These are phyloP conservation scores for Casuarina cunninghamiana DNA, from an alignment of 306 rosid species.

Conservation along the genomic window DNA sequence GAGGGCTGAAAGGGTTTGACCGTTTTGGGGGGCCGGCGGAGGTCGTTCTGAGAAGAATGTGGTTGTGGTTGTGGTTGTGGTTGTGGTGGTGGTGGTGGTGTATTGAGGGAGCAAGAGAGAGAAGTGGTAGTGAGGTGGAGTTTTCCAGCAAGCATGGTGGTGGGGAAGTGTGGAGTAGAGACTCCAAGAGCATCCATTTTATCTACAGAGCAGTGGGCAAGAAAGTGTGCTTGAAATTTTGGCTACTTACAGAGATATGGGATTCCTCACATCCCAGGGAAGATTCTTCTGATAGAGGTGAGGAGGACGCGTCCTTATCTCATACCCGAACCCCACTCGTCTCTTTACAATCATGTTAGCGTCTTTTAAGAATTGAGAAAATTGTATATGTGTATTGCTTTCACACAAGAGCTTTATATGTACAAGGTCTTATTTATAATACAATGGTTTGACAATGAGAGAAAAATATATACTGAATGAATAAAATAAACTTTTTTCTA, in stretches of 20 bases:
- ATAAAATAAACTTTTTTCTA: no score
- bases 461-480: no score
- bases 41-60: slow-evolving; percentile 36
- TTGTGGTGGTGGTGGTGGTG: slow-evolving; percentile 43
- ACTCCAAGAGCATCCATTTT: slow-evolving; percentile 60
- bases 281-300: no score
- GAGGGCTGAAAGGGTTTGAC: slow-evolving; percentile 35
- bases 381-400: no score
- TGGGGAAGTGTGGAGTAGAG: slow-evolving; percentile 39
- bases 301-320: no score
- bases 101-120: slow-evolving; percentile 47
- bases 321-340: no score
- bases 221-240: not conserved
- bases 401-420: no score
- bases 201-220: slow-evolving; percentile 12
- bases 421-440: no score
- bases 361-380: no score
- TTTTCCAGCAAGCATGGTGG: slow-evolving; percentile 29
- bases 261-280: no score
- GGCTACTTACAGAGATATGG: not conserved
- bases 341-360: no score
- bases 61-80: slow-evolving; percentile 29
- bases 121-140: slow-evolving; percentile 26
- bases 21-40: slow-evolving; percentile 74
- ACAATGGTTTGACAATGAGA: no score